phyloP scores from a whole-genome alignment of 1,284 basidiomycete species.

The Ganoderma boninense region DNA sequence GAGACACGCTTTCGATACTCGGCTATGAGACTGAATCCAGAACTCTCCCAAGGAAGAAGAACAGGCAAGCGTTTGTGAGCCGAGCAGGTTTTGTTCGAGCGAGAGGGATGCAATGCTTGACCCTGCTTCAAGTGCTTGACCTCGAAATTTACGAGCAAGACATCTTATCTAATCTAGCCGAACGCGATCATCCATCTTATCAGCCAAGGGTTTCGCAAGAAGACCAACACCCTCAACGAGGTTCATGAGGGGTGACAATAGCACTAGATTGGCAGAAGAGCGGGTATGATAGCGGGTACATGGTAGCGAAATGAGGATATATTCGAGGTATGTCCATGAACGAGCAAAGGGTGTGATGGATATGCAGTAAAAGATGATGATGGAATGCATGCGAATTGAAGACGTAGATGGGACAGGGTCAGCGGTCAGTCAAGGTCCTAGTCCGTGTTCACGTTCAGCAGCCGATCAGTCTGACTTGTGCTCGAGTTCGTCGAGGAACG shows the following conservation, averaged over 20 bases:
- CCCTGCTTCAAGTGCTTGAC: no score
- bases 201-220: neutral
- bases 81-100: neutral
- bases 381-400: neutral
- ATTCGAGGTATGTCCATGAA: neutral
- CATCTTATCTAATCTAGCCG: conserved; percentile 21
- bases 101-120: neutral
- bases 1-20: neutral
- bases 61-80: neutral
- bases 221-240: neutral
- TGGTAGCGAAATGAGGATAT: neutral
- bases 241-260: neutral
- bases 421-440: neutral
- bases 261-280: neutral
- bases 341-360: neutral
- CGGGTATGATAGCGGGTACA: neutral
- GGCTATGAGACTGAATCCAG: neutral
- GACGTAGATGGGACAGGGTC: neutral
- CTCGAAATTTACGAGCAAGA: conserved; percentile 8
- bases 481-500: conserved; percentile 80
- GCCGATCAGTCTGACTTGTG: conserved; percentile 22
- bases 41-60: neutral
- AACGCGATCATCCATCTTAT: neutral
- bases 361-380: neutral
- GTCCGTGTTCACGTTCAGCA: neutral